A percentile compares a stretch with the other conserved stretches of the same genome.
Evolutionary conservation across 495 filamentous ascomycete species (phyloP).

Genomic region (Talaromyces wortmannii): DNA sequence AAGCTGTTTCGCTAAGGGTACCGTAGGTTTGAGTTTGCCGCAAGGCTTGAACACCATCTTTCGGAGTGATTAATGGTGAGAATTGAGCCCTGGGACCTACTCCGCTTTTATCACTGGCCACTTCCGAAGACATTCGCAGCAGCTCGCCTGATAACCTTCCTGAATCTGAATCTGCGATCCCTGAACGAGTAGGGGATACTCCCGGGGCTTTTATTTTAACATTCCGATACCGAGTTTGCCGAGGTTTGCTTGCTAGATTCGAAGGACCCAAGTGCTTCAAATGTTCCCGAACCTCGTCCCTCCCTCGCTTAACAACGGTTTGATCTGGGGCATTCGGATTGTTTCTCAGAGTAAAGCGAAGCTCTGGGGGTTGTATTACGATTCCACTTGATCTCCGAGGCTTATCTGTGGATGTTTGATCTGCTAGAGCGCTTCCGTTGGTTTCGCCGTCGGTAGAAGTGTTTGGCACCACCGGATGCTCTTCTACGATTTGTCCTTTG

Average conservation of each 20-base stretch:
- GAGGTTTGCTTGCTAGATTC: constrained; percentile 79
- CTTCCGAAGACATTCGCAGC: neutral
- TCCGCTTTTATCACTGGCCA: constrained; percentile 31
- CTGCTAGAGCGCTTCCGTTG: neutral
- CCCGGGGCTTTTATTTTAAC: constrained; percentile 84
- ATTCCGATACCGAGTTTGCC: constrained; percentile 72
- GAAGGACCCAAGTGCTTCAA: constrained; percentile 88
- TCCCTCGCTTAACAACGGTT: constrained; percentile 29
- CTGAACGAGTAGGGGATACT: constrained; percentile 30
- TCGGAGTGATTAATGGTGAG: constrained; percentile 46
- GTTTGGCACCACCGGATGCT: constrained; percentile 25
- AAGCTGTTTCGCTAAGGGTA: constrained; percentile 30
- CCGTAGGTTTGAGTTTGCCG: constrained; percentile 61
- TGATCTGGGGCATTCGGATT: constrained; percentile 16
- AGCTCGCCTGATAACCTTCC: constrained; percentile 4
- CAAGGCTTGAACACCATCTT: constrained; percentile 64
- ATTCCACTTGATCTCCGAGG: constrained; percentile 1
- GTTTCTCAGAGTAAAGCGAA: constrained; percentile 35
- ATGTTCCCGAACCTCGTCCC: constrained; percentile 69
- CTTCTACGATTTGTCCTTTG: constrained; percentile 50
- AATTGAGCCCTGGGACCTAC: constrained; percentile 45
- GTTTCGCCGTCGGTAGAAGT: constrained; percentile 10
- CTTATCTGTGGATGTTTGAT: neutral
- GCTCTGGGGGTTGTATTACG: constrained; percentile 26
- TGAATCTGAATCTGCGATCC: constrained; percentile 29